These are phyloP conservation scores for Trametes elegans DNA, from an alignment of 768 basidiomycete species.

Conservation along the genomic window DNA sequence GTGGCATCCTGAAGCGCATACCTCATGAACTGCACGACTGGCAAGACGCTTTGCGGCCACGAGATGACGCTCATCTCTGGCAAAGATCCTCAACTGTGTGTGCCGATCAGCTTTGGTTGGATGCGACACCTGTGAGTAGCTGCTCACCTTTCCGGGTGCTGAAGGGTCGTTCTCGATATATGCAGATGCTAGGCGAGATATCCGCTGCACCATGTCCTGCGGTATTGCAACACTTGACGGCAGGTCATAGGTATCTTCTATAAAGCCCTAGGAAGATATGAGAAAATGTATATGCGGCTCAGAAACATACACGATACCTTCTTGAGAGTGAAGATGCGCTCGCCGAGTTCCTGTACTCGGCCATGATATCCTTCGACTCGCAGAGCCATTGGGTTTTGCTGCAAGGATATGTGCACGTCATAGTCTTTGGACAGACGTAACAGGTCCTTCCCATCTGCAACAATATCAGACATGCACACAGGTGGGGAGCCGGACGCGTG, in stretches of 20 bases:
- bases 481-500: neutral
- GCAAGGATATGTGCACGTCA: slow-evolving; percentile 61
- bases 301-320: slow-evolving; percentile 36
- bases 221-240: slow-evolving; percentile 45
- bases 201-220: slow-evolving; percentile 50
- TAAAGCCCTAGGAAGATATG: slow-evolving; percentile 24
- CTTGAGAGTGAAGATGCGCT: slow-evolving; percentile 47
- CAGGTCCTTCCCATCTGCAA: slow-evolving; percentile 61
- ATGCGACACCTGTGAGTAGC: no score
- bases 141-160: slow-evolving; percentile 41
- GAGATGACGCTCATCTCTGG: slow-evolving; percentile 40
- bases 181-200: slow-evolving; percentile 69
- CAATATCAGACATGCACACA: neutral
- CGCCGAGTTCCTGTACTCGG: slow-evolving; percentile 46
- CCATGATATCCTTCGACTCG: slow-evolving; percentile 57
- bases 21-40: slow-evolving; percentile 52
- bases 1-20: slow-evolving; percentile 28
- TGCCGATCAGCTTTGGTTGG: neutral
- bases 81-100: slow-evolving; percentile 55
- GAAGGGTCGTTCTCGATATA: slow-evolving; percentile 52
- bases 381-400: slow-evolving; percentile 53
- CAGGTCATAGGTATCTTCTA: slow-evolving; percentile 38
- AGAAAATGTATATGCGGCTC: no score
- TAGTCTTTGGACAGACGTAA: slow-evolving; percentile 56
- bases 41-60: slow-evolving; percentile 50